Evolutionary conservation across 2,329 filamentous ascomycete genomes (phyloP), one percentile per base, ranked within the genome.

Genomic region (Colletotrichum destructivum): DNA sequence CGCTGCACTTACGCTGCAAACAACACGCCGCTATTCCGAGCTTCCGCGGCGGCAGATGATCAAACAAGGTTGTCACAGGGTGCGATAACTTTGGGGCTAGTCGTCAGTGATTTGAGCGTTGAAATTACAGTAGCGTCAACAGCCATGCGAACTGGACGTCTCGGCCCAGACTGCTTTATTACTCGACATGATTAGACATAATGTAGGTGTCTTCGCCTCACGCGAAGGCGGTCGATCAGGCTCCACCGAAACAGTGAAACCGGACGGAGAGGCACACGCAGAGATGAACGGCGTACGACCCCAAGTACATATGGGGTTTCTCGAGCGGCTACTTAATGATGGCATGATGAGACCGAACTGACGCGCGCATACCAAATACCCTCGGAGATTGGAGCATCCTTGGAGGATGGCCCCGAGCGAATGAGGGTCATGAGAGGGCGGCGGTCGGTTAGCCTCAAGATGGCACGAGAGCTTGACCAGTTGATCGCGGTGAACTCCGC

Each of bases 161-260:
- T 16, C 62, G 15, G 52, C 52, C 26, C 51, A 59, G 16, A 18
- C 52, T 11, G 57, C n/a, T 7, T 71, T 73, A 18, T n/a, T n/a
- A n/a, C 38, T 66, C 44, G 56, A 62, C 13, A 44, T 62, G 2
- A 71, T 73, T 31, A 62, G 63, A 66, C 38, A n/a, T 42, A 57
- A 70, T 15, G 2, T n/a, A n/a, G n/a, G n/a, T n/a, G n/a, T n/a
- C n/a, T n/a, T n/a, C n/a, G n/a, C n/a, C n/a, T n/a, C n/a, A n/a
- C n/a, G n/a, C n/a, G n/a, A n/a, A n/a, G n/a, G n/a, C n/a, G n/a
- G n/a, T n/a, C n/a, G n/a, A n/a, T n/a, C n/a, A n/a, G n/a, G n/a
- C n/a, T n/a, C n/a, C n/a, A n/a, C n/a, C n/a, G n/a, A n/a, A n/a
- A n/a, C n/a, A n/a, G n/a, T n/a, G n/a, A n/a, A n/a, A n/a, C n/a